Percentiles rank a stretch among this genome's conserved stretches.
phyloP scores from a whole-genome alignment of 2,329 filamentous ascomycete species.

The Fusarium sp. region DNA sequence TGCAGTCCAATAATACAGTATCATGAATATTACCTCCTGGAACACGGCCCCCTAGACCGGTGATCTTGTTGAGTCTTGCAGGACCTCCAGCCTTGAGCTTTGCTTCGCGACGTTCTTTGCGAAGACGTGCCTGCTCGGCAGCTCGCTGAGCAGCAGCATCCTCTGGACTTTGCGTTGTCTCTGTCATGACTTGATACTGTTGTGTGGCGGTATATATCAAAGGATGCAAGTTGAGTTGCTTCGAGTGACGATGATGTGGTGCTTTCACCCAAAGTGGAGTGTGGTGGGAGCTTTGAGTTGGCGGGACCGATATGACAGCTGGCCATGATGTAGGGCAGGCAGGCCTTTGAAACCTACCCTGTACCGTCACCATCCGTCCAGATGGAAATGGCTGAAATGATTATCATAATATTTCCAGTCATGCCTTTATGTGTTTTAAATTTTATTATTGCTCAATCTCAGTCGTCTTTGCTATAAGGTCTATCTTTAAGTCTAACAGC shows the following conservation, averaged over 20 bases:
- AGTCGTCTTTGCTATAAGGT: neutral
- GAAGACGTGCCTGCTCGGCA: constrained; percentile 75
- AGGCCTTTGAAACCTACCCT: constrained; percentile 16
- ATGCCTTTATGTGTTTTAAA: neutral
- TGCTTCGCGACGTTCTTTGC: constrained; percentile 82
- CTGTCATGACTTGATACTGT: constrained; percentile 52
- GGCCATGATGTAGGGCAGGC: constrained; percentile 16
- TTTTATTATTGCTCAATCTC: neutral
- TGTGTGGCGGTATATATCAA: neutral
- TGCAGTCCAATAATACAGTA: neutral
- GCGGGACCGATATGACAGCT: constrained; percentile 27
- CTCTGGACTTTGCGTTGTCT: constrained; percentile 50
- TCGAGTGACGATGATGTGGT: constrained; percentile 27
- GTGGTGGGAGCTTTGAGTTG: constrained; percentile 16
- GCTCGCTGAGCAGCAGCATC: constrained; percentile 65
- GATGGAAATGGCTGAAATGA: neutral
- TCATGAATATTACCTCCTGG: constrained; percentile 46
- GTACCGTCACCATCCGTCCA: neutral
- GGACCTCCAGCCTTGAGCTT: constrained; percentile 80
- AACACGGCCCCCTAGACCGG: constrained; percentile 67
- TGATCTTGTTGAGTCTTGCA: constrained; percentile 79
- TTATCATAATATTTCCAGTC: neutral
- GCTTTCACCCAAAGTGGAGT: constrained; percentile 14
- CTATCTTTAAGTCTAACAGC: neutral
- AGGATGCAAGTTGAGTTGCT: neutral